Percentiles rank a stretch among this genome's conserved stretches.
phyloP scores from a whole-genome alignment of 352 stramenopile genomes.

The Saprolegnia diclina region DNA sequence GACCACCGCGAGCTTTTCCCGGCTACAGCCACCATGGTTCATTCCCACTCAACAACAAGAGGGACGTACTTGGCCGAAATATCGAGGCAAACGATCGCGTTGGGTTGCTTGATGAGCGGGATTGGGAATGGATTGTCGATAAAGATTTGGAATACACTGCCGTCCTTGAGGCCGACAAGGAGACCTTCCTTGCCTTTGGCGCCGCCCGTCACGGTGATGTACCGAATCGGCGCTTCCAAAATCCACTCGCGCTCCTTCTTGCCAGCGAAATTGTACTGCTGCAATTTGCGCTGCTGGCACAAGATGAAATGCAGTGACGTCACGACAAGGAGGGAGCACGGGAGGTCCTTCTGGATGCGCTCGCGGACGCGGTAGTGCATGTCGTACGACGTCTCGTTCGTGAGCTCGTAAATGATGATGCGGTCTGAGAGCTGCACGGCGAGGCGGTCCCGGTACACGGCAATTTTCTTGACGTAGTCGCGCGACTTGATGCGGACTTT shows the following conservation, averaged over 20 bases:
- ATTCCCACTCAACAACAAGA: not conserved
- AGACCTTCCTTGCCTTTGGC: constrained; percentile 83
- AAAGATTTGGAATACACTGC: constrained; percentile 89
- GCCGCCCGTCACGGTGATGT: constrained; percentile 90
- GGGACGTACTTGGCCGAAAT: constrained; percentile 77
- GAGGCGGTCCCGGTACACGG: constrained; percentile 88
- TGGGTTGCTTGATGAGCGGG: constrained; percentile 82
- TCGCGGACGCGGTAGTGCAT: constrained; percentile 92
- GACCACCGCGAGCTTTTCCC: constrained; percentile 87
- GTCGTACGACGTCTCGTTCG: constrained; percentile 80
- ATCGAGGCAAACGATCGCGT: constrained; percentile 84
- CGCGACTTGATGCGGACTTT: constrained; percentile 92
- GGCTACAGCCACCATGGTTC: constrained; percentile 32
- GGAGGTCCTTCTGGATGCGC: constrained; percentile 76
- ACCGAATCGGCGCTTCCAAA: constrained; percentile 84
- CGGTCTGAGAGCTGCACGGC: constrained; percentile 91
- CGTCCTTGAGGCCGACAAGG: constrained; percentile 90
- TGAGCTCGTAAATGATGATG: constrained; percentile 93
- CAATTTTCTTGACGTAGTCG: constrained; percentile 94
- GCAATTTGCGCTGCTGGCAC: constrained; percentile 88
- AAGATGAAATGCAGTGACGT: constrained; percentile 89
- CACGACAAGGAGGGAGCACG: constrained; percentile 84
- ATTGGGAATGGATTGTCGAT: constrained; percentile 94
- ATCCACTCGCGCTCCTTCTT: constrained; percentile 84
- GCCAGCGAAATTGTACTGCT: constrained; percentile 88